phyloP scores from a whole-genome alignment of 1,284 basidiomycete genomes.

The Afroboletus lepidellus region DNA sequence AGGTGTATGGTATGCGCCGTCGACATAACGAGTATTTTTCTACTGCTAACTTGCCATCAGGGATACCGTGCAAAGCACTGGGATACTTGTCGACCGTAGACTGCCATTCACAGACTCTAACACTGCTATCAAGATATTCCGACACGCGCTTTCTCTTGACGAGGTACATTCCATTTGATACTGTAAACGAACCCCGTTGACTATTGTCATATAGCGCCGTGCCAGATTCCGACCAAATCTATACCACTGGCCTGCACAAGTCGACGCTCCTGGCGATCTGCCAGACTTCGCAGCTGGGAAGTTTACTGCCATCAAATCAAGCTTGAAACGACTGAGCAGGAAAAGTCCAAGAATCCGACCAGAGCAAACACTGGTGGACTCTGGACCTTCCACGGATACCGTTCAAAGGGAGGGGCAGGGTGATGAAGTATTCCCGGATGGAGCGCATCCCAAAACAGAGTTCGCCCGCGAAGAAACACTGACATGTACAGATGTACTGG shows the following conservation, averaged over 20 bases:
- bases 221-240: constrained; percentile 51
- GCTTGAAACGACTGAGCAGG: neutral
- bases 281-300: neutral
- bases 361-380: neutral
- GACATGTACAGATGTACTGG: constrained; percentile 47
- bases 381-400: neutral
- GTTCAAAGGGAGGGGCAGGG: neutral
- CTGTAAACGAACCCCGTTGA: constrained; percentile 8
- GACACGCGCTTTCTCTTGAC: constrained; percentile 64
- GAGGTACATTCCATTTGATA: constrained; percentile 41
- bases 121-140: constrained; percentile 54
- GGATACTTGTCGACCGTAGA: constrained; percentile 49
- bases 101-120: constrained; percentile 67
- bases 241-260: constrained; percentile 43
- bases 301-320: neutral
- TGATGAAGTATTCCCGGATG: neutral
- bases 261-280: constrained; percentile 21
- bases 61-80: constrained; percentile 70
- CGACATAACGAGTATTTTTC: neutral
- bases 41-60: constrained; percentile 33
- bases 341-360: neutral
- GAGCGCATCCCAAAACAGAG: neutral
- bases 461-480: constrained; percentile 21
- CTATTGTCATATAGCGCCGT: constrained; percentile 42
- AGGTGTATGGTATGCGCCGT: constrained; percentile 55